phyloP scores from a whole-genome alignment of 768 basidiomycete genomes.

The Dendrothele bispora region DNA sequence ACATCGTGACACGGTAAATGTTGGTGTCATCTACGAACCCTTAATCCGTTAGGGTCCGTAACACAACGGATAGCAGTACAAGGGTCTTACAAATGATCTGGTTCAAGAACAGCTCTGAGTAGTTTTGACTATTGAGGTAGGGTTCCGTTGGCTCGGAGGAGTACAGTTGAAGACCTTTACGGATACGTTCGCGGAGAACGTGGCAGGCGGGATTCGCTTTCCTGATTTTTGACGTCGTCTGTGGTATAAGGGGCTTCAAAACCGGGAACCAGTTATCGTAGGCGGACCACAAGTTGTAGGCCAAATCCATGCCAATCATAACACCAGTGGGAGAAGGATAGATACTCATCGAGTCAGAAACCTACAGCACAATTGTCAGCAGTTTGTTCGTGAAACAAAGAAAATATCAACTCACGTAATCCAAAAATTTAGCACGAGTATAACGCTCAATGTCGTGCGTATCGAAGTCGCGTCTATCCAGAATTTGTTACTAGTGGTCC shows the following conservation, averaged over 20 bases:
- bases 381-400: neutral
- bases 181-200: conserved; percentile 95
- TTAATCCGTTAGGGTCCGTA: conserved; percentile 18
- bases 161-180: conserved; percentile 98
- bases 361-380: conserved; percentile 41
- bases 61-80: neutral
- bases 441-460: conserved; percentile 99
- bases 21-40: conserved; percentile 99
- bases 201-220: conserved; percentile 98
- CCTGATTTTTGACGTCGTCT: conserved; percentile 99
- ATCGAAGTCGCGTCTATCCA: conserved; percentile 98
- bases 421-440: conserved; percentile 97
- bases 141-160: conserved; percentile 99
- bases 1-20: conserved; percentile 98
- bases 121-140: conserved; percentile 96
- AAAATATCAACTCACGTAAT: conserved; percentile 63
- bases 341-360: conserved; percentile 96
- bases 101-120: conserved; percentile 95
- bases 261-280: conserved; percentile 99
- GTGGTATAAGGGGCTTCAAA: conserved; percentile 94
- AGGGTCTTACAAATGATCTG: conserved; percentile 89
- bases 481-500: conserved; percentile 98
- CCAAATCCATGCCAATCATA: conserved; percentile 97
- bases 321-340: conserved; percentile 98
- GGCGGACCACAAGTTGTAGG: conserved; percentile 97